A percentile compares a stretch with the other conserved stretches of the same genome.
Conservation (phyloP, 495 filamentous ascomycete genomes). For the Neurospora cerealis region DNA sequence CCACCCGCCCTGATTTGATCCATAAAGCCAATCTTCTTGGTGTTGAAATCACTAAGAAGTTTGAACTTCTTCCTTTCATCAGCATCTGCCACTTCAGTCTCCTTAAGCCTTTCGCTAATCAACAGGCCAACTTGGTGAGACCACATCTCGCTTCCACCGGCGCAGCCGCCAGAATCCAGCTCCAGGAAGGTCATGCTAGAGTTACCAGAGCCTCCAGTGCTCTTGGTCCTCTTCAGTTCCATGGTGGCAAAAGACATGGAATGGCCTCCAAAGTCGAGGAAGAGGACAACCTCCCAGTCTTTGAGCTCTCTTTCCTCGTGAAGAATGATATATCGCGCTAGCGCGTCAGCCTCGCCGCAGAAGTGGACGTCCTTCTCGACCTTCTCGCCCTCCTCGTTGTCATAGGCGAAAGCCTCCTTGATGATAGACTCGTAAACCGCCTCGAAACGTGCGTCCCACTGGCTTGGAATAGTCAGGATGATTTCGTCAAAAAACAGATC, state of each 20-base stretch:
- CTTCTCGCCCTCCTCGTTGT: background rate
- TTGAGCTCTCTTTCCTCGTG: background rate
- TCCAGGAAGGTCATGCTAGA: slow-evolving; percentile 1
- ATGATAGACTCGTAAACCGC: background rate
- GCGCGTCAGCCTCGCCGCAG: background rate
- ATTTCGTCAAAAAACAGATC: background rate
- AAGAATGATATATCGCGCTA: slow-evolving; percentile 2
- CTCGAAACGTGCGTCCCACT: slow-evolving; percentile 2
- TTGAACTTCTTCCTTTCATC: background rate
- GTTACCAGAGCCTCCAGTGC: background rate
- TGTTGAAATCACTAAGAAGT: slow-evolving; percentile 1
- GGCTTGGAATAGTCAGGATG: background rate
- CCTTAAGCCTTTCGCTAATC: background rate
- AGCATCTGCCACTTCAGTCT: background rate
- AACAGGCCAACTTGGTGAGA: background rate
- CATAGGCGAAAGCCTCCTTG: background rate
- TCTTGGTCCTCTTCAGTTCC: background rate
- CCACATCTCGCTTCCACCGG: slow-evolving; percentile 7
- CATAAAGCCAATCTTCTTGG: background rate
- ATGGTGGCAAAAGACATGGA: background rate
- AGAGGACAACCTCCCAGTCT: slow-evolving; percentile 2
- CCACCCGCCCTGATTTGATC: background rate
- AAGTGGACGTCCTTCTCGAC: background rate
- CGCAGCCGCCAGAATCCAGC: background rate
- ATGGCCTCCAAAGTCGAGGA: slow-evolving; percentile 6